Evolutionary conservation across 164 flowering plant species (phyloP).

Genomic region (Aristolochia fimbriata): DNA sequence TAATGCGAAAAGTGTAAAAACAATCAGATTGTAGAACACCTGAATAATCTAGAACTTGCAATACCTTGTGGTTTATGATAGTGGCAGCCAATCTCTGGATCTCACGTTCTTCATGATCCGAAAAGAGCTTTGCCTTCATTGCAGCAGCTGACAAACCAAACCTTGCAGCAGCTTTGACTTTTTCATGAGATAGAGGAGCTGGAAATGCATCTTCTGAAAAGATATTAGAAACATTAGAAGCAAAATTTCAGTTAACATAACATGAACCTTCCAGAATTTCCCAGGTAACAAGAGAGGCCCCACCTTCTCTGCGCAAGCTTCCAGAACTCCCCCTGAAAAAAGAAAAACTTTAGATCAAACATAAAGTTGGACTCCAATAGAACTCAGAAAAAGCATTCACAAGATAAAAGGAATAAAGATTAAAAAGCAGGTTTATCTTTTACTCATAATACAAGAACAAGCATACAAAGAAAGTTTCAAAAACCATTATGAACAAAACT

Average conservation of each 20-base stretch:
- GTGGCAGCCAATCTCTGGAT: slow-evolving; percentile 88
- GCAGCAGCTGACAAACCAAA: slow-evolving; percentile 93
- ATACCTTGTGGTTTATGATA: slow-evolving; percentile 91
- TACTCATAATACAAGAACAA: no score
- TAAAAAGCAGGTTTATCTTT: no score
- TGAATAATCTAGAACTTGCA: not conserved
- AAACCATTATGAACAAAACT: not conserved
- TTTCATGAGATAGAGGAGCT: slow-evolving; percentile 44
- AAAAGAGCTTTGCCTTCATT: slow-evolving; percentile 82
- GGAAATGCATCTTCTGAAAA: not conserved
- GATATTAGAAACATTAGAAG: no score
- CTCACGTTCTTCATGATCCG: slow-evolving; percentile 99
- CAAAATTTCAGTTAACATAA: no score
- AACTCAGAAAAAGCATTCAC: not conserved
- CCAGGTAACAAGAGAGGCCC: slow-evolving; percentile 14
- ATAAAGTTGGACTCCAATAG: no score
- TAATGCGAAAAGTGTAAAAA: no score
- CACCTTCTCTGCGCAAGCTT: slow-evolving; percentile 31
- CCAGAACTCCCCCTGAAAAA: slow-evolving; percentile 40
- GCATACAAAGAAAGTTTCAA: no score
- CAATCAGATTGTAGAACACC: no score
- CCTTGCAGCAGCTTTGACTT: slow-evolving; percentile 65
- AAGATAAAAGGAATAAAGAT: not conserved
- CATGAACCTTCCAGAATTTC: slow-evolving; percentile 6
- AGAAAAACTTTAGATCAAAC: not conserved